These are phyloP conservation scores for Pichia cephalocereana DNA, from an alignment of 805 yeast genomes.

Conservation along the genomic window DNA sequence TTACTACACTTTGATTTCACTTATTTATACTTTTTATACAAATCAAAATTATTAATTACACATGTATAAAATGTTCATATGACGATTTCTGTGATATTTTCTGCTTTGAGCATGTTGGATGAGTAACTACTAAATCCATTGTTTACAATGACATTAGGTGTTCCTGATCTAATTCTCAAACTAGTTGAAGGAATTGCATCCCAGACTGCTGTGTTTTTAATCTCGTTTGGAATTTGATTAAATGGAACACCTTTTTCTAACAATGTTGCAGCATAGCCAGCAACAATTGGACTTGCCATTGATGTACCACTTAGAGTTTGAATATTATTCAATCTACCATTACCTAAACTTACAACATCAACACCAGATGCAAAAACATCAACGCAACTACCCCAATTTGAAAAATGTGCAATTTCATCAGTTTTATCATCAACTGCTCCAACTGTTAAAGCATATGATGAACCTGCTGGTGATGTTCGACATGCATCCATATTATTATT, in stretches of 20 bases:
- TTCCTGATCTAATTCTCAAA: constrained; percentile 36
- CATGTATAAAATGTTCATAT: too few species aligned
- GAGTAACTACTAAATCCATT: constrained; percentile 13
- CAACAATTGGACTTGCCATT: constrained; percentile 71
- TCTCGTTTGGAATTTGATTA: constrained; percentile 29
- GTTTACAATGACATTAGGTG: constrained; percentile 50
- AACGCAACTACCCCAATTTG: constrained; percentile 94
- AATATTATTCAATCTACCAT: constrained; percentile 4
- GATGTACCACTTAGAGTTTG: constrained; percentile 59
- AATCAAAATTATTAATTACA: too few species aligned
- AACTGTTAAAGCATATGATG: constrained; percentile 62
- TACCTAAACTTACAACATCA: constrained; percentile 43
- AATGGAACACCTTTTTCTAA: constrained; percentile 42
- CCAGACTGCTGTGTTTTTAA: constrained; percentile 39
- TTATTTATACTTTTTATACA: too few species aligned
- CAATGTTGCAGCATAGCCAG: constrained; percentile 53
- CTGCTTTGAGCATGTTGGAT: background rate
- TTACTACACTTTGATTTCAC: too few species aligned
- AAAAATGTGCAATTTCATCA: constrained; percentile 64
- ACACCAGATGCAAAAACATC: constrained; percentile 82
- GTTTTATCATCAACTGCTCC: constrained; percentile 79
- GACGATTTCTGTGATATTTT: background rate
- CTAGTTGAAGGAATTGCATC: constrained; percentile 40
- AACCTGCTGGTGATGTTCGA: constrained; percentile 77
- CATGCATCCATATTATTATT: constrained; percentile 76